Evolutionary conservation across 1,139 yeast species (phyloP), one percentile per base, ranked within the genome.

Genomic region (Eremothecium sinecaudum): DNA sequence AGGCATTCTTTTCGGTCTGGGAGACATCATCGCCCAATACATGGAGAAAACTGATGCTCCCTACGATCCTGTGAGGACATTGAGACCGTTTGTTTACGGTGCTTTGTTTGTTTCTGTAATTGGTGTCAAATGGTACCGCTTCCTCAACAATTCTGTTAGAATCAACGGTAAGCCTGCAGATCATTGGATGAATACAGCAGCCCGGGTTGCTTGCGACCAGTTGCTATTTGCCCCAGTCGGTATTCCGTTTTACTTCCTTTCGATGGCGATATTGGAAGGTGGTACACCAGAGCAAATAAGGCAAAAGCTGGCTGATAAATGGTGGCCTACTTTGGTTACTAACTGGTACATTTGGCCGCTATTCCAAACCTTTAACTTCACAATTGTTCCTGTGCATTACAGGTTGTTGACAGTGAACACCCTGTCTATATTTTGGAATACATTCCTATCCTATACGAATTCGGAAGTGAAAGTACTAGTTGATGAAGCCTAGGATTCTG

Each of bases 331-430:
- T 0, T 58, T 83, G 28, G 43, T 62, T 20, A 69, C 79, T 20
- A 84, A 83, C 53, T 86, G 94, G 94, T 46, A 66, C 31, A 79
- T 86, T 6, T 86, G 96, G 96, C 96, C 95, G 0, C 62, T 72
- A 0, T 77, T 86, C 48, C 96, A 86, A 58, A 42, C 71, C 33
- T 48, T 75, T 38, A 87, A 87, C 56, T 82, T 87, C 50, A 67
- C 72, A 30, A 48, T 79, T 10, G 70, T 82, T 4, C 94, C 95
- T 0, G 71, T 77, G 2, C 74, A 74, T 28, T 72, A 71, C 47
- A 68, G 94, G 24, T 59, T 86, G 36, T 48, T 81, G 31, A 66
- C 76, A 4, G 94, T 81, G 24, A 83, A 84, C 48, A 44, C 75
- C 2, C 68, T 82, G 16, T 75, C 92, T 35, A 73, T 86, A 20